Conservation (phyloP, 768 basidiomycete species). For the Hericium coralloides region DNA sequence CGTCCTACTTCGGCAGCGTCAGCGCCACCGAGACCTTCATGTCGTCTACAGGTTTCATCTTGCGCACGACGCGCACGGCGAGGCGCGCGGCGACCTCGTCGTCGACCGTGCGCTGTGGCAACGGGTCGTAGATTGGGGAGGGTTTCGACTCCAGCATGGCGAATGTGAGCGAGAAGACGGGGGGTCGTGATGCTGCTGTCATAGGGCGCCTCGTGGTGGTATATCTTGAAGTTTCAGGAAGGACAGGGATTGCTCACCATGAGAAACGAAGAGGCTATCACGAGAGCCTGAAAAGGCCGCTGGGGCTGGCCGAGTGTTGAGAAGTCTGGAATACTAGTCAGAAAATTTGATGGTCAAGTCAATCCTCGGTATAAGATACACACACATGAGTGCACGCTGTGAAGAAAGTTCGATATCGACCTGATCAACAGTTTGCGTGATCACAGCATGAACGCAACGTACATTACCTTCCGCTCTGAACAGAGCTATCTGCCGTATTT, state of each 20-base stretch:
- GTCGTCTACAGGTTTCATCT: constrained; percentile 41
- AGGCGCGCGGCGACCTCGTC: constrained; percentile 57
- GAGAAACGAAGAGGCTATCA: background rate
- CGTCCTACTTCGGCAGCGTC: constrained; percentile 48
- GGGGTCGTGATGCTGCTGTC: constrained; percentile 5
- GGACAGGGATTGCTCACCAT: background rate
- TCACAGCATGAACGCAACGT: too few species aligned
- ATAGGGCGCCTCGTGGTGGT: too few species aligned
- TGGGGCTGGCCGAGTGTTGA: background rate
- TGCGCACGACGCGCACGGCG: constrained; percentile 61
- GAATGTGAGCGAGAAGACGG: background rate
- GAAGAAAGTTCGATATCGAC: too few species aligned
- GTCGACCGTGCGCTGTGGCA: constrained; percentile 23
- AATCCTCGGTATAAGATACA: too few species aligned
- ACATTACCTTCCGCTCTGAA: too few species aligned
- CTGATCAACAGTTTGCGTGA: too few species aligned
- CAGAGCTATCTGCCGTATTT: too few species aligned
- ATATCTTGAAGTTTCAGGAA: background rate
- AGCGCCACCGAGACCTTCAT: constrained; percentile 50
- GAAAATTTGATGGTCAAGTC: too few species aligned
- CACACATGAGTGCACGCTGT: too few species aligned
- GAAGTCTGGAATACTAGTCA: too few species aligned
- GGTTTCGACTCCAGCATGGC: too few species aligned
- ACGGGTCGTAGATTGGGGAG: too few species aligned
- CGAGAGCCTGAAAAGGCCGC: constrained; percentile 7